Evolutionary conservation across 208 protist genomes (phyloP).

Genomic region (Naegleria lovaniensis): DNA sequence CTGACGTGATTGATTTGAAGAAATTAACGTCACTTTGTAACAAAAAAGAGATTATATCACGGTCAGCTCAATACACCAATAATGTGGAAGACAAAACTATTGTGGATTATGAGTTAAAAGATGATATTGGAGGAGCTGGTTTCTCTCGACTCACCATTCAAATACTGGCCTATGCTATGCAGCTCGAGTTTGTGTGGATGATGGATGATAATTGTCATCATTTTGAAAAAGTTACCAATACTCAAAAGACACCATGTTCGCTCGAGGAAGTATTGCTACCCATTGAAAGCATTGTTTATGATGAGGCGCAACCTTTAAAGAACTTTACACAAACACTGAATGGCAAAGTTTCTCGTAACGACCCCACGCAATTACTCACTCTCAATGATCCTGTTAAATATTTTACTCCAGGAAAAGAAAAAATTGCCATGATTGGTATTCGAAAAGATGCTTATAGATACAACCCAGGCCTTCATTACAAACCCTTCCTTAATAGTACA

Average conservation of each 20-base stretch:
- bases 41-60: not conserved
- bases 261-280: not conserved
- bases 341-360: not conserved
- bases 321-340: not conserved
- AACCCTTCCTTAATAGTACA: not conserved
- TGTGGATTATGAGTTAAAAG: not conserved
- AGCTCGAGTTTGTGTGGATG: not conserved
- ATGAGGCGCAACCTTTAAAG: not conserved
- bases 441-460: not conserved
- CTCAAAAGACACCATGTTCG: not conserved
- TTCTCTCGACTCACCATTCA: not conserved
- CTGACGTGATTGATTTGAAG: not conserved
- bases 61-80: not conserved
- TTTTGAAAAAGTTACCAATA: not conserved
- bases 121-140: not conserved
- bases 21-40: not conserved
- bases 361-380: not conserved
- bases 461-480: not conserved
- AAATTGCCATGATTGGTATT: not conserved
- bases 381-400: not conserved
- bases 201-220: slow-evolving; percentile 6
- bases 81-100: not conserved
- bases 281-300: not conserved
- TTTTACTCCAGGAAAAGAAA: not conserved
- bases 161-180: not conserved